Evolutionary conservation across 176 grass and related monocot species (phyloP).

Genomic region (Lolium rigidum): DNA sequence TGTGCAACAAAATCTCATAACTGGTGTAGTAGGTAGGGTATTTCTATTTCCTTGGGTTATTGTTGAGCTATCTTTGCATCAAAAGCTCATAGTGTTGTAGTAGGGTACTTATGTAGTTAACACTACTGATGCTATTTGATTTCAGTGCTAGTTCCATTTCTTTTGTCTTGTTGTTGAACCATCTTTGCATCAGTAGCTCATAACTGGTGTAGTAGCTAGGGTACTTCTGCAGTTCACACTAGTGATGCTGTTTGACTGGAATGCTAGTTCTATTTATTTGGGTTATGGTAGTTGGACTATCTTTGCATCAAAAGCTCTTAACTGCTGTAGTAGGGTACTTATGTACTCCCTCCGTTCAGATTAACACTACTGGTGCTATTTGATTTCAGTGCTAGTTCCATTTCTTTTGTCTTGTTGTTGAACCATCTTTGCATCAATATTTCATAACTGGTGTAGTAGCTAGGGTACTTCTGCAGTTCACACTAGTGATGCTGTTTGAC

Average conservation of each 20-base stretch:
- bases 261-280: constrained; percentile 21
- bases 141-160: constrained; percentile 36
- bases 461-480: not conserved
- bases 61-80: not conserved
- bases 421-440: not conserved
- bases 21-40: constrained; percentile 27
- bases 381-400: constrained; percentile 34
- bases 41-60: not conserved
- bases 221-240: not conserved
- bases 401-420: constrained; percentile 10
- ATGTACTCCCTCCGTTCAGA: too few relatives aligned
- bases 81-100: not conserved
- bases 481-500: not conserved
- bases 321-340: not conserved
- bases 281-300: not conserved
- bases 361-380: not conserved
- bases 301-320: too few relatives aligned
- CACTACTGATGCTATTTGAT: not conserved
- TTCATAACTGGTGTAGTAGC: not conserved
- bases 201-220: constrained; percentile 22
- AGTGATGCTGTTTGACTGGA: too few relatives aligned
- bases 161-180: constrained; percentile 7
- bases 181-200: not conserved
- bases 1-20: not conserved
- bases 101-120: not conserved